Base-by-base conservation (phyloP, 352 stramenopile species). In the Peronospora tabacina region DNA sequence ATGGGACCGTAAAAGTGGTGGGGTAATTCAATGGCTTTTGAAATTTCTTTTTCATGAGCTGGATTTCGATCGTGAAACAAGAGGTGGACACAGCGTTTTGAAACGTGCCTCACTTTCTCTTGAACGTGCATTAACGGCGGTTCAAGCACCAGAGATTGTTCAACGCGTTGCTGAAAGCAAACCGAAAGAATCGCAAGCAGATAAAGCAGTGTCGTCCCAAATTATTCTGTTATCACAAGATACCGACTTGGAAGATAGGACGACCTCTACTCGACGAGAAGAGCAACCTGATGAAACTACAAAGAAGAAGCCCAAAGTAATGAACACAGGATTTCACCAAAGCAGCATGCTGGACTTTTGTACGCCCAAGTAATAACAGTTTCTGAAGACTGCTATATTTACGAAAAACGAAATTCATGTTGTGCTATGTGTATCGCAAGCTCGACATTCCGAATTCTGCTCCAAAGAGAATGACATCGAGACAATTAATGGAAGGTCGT, bases 311-410 rank as follows among this genome's bases (percentile, higher is more conserved):
- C 12, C 44, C 15, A 68, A 68, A 47, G 58, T 30, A 16, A 63
- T 33, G 49, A 61, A 32, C 35, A 41, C 48, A 28, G 47, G 52
- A 17, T 19, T 53, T 19, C 54, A 67, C 9, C 59, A 67, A 24
- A 60, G 28, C 9, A 68, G 44, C 3, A 64, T 68, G 32, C 44
- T 64, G 32, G 59, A 68, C 15, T 64, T 64, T 43, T 64, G 60
- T 48, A 15, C 43, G 26, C 42, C 36, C 7, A 63, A 68, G 32
- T 39, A 53, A 37, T 56, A 28, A n/a, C 2, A 29, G 9, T 15
- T 45, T 59, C 16, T 36, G 12, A 36, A 16, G 30, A 15, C 12
- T 35, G 11, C 9, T 22, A 4, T 22, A 2, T 22, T 22, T 22
- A 4, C 20, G 4, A 22, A 22, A 22, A 22, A 22, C 20, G 20